Percentiles rank a stretch among this genome's conserved stretches.
Evolutionary conservation across 1,139 yeast species (phyloP).

Genomic region (Suhomyces yuchorum): DNA sequence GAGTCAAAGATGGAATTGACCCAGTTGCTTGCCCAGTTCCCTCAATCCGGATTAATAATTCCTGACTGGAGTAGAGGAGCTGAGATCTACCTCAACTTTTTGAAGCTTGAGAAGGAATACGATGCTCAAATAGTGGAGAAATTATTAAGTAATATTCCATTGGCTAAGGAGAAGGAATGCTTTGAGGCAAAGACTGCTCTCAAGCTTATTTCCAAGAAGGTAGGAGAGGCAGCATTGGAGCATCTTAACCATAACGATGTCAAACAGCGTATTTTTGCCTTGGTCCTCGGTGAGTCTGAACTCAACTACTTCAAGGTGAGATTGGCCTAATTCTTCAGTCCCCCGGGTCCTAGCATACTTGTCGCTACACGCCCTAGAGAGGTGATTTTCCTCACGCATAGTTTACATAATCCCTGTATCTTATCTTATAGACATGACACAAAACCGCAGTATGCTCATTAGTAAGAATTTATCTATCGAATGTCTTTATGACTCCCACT

Average conservation of each 20-base stretch:
- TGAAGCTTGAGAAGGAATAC: slow-evolving; percentile 29
- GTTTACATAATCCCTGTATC: background rate
- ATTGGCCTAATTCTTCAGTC: slow-evolving; percentile 5
- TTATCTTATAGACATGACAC: background rate
- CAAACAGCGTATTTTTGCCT: slow-evolving; percentile 1
- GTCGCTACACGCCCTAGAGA: no score
- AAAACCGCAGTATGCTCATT: background rate
- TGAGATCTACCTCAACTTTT: slow-evolving; percentile 55
- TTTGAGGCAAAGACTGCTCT: slow-evolving; percentile 48
- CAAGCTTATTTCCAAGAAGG: slow-evolving; percentile 52
- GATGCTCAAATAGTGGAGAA: slow-evolving; percentile 18
- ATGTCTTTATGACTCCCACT: slow-evolving; percentile 9
- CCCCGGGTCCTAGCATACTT: no score
- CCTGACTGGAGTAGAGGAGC: slow-evolving; percentile 65
- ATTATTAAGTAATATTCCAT: slow-evolving; percentile 50
- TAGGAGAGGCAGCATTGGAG: slow-evolving; percentile 44
- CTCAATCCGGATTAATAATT: slow-evolving; percentile 41
- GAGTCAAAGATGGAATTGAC: slow-evolving; percentile 29
- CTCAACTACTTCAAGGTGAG: slow-evolving; percentile 35
- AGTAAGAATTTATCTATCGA: background rate
- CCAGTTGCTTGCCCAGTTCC: slow-evolving; percentile 48
- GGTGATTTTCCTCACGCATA: background rate
- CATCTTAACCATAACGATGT: slow-evolving; percentile 2
- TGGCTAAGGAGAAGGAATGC: slow-evolving; percentile 31
- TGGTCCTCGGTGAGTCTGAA: slow-evolving; percentile 49